A percentile compares a stretch with the other conserved stretches of the same genome.
These are phyloP conservation scores for Fusarium goolgardi DNA, from an alignment of 2,329 filamentous ascomycete species.

Conservation along the genomic window DNA sequence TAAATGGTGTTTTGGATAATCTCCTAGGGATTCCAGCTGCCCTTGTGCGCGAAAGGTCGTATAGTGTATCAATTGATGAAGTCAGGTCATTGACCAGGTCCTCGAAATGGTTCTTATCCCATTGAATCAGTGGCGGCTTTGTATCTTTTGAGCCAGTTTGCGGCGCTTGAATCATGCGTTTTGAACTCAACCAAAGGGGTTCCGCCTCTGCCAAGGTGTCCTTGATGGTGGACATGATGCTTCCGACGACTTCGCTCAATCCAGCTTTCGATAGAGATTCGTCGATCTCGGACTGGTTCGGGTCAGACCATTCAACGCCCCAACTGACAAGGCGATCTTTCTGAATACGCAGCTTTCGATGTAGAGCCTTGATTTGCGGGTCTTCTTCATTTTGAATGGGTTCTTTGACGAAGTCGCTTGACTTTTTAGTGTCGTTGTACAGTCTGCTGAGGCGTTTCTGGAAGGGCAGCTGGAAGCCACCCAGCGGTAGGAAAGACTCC, in stretches of 20 bases:
- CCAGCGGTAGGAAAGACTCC: conserved; percentile 63
- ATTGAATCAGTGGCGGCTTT: conserved; percentile 68
- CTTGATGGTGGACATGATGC: conserved; percentile 83
- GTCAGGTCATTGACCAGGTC: conserved; percentile 80
- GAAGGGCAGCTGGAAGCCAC: conserved; percentile 67
- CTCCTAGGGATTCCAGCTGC: conserved; percentile 56
- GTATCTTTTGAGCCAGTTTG: conserved; percentile 60
- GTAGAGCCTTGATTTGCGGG: conserved; percentile 76
- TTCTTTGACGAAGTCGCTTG: conserved; percentile 77
- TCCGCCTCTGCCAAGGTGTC: conserved; percentile 83
- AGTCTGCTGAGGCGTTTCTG: conserved; percentile 75
- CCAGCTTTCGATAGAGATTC: conserved; percentile 78
- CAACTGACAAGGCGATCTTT: conserved; percentile 82
- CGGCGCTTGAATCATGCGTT: conserved; percentile 55
- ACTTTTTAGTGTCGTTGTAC: conserved; percentile 85
- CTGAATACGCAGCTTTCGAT: conserved; percentile 82
- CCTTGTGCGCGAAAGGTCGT: conserved; percentile 77
- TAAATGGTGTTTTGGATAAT: conserved; percentile 51
- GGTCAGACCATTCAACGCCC: conserved; percentile 85
- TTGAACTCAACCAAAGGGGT: conserved; percentile 73
- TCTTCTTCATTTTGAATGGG: conserved; percentile 71
- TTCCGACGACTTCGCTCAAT: conserved; percentile 79
- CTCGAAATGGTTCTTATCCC: conserved; percentile 79
- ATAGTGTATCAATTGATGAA: conserved; percentile 81
- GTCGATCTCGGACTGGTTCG: conserved; percentile 76